Base-by-base conservation (phyloP, 2,329 filamentous ascomycete genomes). In the Diaporthe eres region DNA sequence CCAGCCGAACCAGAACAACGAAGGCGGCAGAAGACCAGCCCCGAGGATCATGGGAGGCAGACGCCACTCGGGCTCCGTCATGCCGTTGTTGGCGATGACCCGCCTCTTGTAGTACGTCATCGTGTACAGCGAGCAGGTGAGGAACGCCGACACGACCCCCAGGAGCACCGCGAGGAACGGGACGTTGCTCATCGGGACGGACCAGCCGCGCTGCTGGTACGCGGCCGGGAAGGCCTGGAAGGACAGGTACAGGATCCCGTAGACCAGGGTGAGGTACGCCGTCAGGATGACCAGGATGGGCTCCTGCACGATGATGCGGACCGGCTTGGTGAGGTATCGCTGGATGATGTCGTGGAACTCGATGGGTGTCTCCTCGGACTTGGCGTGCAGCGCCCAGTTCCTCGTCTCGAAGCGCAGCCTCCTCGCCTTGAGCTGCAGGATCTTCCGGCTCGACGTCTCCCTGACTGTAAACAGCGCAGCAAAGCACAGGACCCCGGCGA, bases 1-100 rank as follows among this genome's bases (percentile, higher is more conserved):
- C 88, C 87, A 90, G 0, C 85, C 87, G 76, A 90, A 90, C 87
- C 86, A 88, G 77, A 90, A 88, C 34, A 90, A 81, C 1, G 87
- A 86, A 12, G 84, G 81, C 2, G 87, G 85, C 1, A 87, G 80
- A 4, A 89, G 77, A 1, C 86, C 74, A 7, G 84, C 80, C 8
- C 85, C 87, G 2, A 87, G 78, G 31, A 90, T 87, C 83, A 88
- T 87, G 0, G 86, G 85, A 6, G 85, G 82, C 1, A 89, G 82
- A 2, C 87, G 83, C 47, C 85, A 85, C 78, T 89, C 87, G 0
- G 87, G 86, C n/a, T 84, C 78, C 12, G 82, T 80, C 9, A 78
- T 76, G 4, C 81, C 81, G 28, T 83, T 76, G 44, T 82, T 78
- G 10, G 80, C 78, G n/a, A 82, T 74, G 25, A 82, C 80, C 9